Evolutionary conservation across 2,329 filamentous ascomycete species (phyloP).

Genomic region (Phyllosticta citriasiana): DNA sequence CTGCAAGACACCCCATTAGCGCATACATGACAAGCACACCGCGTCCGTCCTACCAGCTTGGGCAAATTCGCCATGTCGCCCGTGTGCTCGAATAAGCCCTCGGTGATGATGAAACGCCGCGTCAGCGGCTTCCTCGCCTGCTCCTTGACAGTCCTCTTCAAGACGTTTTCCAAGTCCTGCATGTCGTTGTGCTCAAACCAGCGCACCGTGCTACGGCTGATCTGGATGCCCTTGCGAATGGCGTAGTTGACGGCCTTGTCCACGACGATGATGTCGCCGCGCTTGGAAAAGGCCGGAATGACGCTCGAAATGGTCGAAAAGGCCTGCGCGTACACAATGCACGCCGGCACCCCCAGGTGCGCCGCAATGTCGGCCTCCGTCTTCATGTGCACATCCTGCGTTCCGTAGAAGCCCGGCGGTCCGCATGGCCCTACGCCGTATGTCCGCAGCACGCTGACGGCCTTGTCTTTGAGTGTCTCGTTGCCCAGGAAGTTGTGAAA

Average conservation of each 20-base stretch:
- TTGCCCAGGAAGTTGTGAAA: conserved; percentile 96
- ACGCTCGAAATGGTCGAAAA: conserved; percentile 97
- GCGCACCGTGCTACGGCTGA: conserved; percentile 77
- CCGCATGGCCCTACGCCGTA: conserved; percentile 97
- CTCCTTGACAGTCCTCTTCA: conserved; percentile 78
- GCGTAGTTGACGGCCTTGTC: conserved; percentile 90
- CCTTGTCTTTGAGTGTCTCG: conserved; percentile 87
- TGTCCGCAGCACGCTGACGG: conserved; percentile 82
- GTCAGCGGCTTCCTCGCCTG: conserved; percentile 83
- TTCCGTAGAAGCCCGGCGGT: conserved; percentile 95
- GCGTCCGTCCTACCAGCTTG: conserved; percentile 54
- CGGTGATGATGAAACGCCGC: conserved; percentile 88
- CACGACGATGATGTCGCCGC: conserved; percentile 92
- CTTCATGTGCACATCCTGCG: conserved; percentile 96
- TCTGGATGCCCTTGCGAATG: conserved; percentile 88
- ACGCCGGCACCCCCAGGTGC: conserved; percentile 76
- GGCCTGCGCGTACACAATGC: conserved; percentile 91
- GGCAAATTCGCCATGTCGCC: conserved; percentile 80
- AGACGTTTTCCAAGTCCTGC: conserved; percentile 78
- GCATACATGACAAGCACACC: not conserved
- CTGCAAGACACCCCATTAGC: conserved; percentile 30
- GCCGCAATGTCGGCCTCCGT: conserved; percentile 87
- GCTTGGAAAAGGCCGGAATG: conserved; percentile 93
- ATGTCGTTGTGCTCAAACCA: conserved; percentile 98
- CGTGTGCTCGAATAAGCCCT: conserved; percentile 83